phyloP scores from a whole-genome alignment of 257 asterid genomes.

The Primulina eburnea region DNA sequence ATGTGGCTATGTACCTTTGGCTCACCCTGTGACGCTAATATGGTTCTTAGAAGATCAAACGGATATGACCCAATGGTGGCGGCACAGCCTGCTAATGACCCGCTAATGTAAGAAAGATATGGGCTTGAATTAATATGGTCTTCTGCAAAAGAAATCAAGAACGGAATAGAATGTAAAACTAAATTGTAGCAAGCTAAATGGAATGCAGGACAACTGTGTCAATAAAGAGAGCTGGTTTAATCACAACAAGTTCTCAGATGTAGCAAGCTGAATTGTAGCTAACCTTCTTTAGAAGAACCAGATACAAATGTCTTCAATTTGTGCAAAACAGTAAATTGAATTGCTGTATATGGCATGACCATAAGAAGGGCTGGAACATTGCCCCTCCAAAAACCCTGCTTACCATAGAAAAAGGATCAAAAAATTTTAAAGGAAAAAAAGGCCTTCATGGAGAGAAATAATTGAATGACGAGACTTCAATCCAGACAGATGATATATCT shows the following conservation, averaged over 20 bases:
- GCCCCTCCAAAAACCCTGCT: slow-evolving; percentile 96
- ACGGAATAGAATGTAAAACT: slow-evolving; percentile 13
- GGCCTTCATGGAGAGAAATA: neutral
- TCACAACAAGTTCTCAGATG: neutral
- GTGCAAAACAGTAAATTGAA: slow-evolving; percentile 81
- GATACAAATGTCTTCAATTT: slow-evolving; percentile 73
- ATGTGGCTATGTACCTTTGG: slow-evolving; percentile 65
- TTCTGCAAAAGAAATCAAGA: slow-evolving; percentile 48
- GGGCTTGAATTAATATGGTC: slow-evolving; percentile 78
- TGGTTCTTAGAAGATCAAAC: slow-evolving; percentile 86
- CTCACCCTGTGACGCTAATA: slow-evolving; percentile 97
- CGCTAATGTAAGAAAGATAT: slow-evolving; percentile 78
- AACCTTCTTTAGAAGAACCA: slow-evolving; percentile 90
- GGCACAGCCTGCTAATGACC: slow-evolving; percentile 92
- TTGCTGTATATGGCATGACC: slow-evolving; percentile 97
- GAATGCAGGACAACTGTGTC: neutral
- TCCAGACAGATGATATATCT: slow-evolving; percentile 7
- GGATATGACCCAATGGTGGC: slow-evolving; percentile 98
- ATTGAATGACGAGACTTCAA: neutral
- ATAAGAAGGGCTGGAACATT: slow-evolving; percentile 92
- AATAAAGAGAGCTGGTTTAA: neutral
- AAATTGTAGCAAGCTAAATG: neutral
- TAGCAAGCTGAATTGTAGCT: slow-evolving; percentile 13
- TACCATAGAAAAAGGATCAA: neutral
- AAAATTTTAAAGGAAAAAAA: too few species aligned